Base-by-base conservation (phyloP, 345 rosid genomes). In the Gossypium rotundifolium region DNA sequence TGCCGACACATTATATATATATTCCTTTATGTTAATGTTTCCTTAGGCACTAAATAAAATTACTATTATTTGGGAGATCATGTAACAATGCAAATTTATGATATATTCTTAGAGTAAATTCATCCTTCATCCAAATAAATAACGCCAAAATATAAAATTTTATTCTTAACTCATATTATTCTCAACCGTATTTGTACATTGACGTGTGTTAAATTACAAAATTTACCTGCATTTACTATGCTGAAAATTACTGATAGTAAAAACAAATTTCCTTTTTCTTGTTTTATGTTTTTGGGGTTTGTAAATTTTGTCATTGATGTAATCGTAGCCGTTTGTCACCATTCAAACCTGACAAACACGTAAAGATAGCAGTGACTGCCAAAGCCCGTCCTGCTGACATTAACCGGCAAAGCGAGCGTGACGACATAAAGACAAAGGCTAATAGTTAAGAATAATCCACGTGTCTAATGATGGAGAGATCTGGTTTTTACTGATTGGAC, bases 361-460 rank as follows among this genome's bases (percentile, higher is more conserved):
- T 14, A 7, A 44, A 8, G 4, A 49, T 12, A 62, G 48, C 55
- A 71, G 79, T 74, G 72, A 16, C 72, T 48, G 71, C 22, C 71
- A 63, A 18, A 1, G 40, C 78, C 72, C 67, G 42, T 33, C 9
- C 57, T 53, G 48, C 2, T 16, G 6, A 23, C 58, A 33, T 45
- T 51, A 53, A 72, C 73, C 75, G 80, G 82, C 57, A 64, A 58
- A 68, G 75, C 77, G 74, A 71, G 40, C 65, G 76, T 80, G 82
- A 80, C 85, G 76, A 67, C 42, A 27, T 33, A 17, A 23, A 3
- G 55, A 67, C 57, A 48, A 67, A 23, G 12, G 3, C 4, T 13
- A 67, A n/a, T 9, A 6, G 1, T 62, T 18, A 3, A n/a, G 14
- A 17, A 42, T 0, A 11, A 9, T 59, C 64, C 79, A 63, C 85